phyloP scores from a whole-genome alignment of 2,329 filamentous ascomycete species.

The Hypoxylon rubiginosum region DNA sequence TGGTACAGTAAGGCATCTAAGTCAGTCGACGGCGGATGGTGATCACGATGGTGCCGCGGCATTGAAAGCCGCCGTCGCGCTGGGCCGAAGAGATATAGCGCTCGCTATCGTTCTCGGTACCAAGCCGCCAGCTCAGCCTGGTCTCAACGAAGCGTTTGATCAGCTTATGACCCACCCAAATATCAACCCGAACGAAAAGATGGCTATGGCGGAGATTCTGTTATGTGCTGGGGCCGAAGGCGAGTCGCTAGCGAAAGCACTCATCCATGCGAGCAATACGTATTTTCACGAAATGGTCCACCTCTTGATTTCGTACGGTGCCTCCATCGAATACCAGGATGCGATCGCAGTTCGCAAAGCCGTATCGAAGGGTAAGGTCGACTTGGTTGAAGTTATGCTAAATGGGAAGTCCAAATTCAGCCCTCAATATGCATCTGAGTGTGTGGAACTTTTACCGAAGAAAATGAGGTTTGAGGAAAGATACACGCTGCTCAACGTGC shows the following conservation, averaged over 20 bases:
- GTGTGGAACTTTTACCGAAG: constrained; percentile 63
- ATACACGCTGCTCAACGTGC: constrained; percentile 58
- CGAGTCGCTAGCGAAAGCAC: constrained; percentile 61
- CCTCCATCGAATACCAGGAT: constrained; percentile 67
- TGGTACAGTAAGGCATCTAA: constrained; percentile 64
- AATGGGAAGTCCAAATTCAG: constrained; percentile 59
- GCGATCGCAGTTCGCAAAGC: constrained; percentile 64
- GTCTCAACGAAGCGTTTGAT: constrained; percentile 65
- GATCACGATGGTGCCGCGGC: constrained; percentile 66
- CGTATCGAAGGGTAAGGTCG: constrained; percentile 61
- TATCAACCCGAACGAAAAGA: constrained; percentile 63
- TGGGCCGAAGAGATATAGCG: constrained; percentile 66
- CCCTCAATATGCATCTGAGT: constrained; percentile 63
- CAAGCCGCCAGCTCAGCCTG: constrained; percentile 63
- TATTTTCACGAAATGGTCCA: constrained; percentile 68
- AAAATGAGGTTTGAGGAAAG: constrained; percentile 62
- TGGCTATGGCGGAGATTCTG: constrained; percentile 67
- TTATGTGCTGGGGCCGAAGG: constrained; percentile 71
- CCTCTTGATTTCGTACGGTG: constrained; percentile 66
- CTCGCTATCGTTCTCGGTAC: constrained; percentile 68
- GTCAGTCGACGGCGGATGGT: constrained; percentile 66
- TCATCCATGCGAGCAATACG: constrained; percentile 63
- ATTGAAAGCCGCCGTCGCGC: constrained; percentile 63
- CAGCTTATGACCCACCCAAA: constrained; percentile 61
- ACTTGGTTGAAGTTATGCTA: constrained; percentile 63